phyloP scores from a whole-genome alignment of 2,329 filamentous ascomycete genomes.

The Chrysoporthe deuterocubensis region DNA sequence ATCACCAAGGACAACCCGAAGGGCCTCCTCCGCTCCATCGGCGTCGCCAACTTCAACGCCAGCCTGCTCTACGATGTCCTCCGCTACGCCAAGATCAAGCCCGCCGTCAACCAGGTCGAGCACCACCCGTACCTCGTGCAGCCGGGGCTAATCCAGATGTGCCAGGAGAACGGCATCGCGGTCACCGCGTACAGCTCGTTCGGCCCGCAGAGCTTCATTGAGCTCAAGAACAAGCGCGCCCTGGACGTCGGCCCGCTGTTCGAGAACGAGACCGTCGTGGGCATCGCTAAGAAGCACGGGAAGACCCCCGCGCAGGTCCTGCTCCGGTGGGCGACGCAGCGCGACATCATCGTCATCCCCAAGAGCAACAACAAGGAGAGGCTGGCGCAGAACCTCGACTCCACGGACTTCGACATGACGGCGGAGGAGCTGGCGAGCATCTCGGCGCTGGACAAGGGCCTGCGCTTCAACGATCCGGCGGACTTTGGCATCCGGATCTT shows the following conservation, averaged over 20 bases:
- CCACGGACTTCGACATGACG: conserved; percentile 57
- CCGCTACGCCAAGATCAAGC: conserved; percentile 59
- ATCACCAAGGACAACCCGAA: conserved; percentile 41
- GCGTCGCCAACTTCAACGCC: conserved; percentile 64
- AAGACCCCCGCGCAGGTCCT: conserved; percentile 69
- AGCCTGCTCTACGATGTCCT: conserved; percentile 64
- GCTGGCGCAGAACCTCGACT: conserved; percentile 60
- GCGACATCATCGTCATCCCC: conserved; percentile 65
- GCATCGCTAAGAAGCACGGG: conserved; percentile 55
- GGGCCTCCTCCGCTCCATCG: conserved; percentile 60
- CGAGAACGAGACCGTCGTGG: conserved; percentile 47
- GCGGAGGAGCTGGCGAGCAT: conserved; percentile 61
- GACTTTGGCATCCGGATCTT: conserved; percentile 20
- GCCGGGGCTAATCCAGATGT: conserved; percentile 57
- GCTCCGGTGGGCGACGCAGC: conserved; percentile 69
- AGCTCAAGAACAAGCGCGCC: conserved; percentile 38
- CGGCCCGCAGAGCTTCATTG: conserved; percentile 55
- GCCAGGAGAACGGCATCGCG: conserved; percentile 58
- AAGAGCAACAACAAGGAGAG: conserved; percentile 60
- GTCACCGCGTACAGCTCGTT: conserved; percentile 71
- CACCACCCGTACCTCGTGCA: conserved; percentile 72
- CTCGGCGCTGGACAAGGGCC: conserved; percentile 53
- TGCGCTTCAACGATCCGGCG: conserved; percentile 65
- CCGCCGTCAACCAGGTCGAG: conserved; percentile 61
- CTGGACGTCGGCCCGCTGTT: conserved; percentile 37